A percentile compares a stretch with the other conserved stretches of the same genome.
Conservation (phyloP, 1,284 basidiomycete species). For the Boletellus deceptivus region DNA sequence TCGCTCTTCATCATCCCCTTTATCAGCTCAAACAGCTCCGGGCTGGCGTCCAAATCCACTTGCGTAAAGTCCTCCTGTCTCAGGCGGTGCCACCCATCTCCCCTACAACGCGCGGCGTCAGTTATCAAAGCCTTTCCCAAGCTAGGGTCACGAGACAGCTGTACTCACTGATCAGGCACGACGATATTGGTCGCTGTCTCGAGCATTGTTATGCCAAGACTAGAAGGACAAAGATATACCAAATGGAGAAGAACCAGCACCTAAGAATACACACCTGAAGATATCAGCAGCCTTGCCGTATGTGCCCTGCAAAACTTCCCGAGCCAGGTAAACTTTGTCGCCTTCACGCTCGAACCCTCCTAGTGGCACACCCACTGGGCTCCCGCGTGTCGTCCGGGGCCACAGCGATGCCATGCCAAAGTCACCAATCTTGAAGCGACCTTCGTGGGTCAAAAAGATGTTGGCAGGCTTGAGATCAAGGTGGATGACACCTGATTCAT, state of each 20-base stretch:
- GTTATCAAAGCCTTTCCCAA: conserved; percentile 7
- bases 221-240: conserved; percentile 32
- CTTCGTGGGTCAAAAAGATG: conserved; percentile 87
- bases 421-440: conserved; percentile 96
- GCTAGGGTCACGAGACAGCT: conserved; percentile 1
- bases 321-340: conserved; percentile 97
- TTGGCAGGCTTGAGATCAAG: conserved; percentile 98
- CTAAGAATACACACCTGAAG: conserved; percentile 71
- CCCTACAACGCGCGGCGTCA: conserved; percentile 45
- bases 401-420: conserved; percentile 95
- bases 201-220: conserved; percentile 92
- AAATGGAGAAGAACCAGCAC: neutral
- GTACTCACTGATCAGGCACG: conserved; percentile 90
- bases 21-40: conserved; percentile 71
- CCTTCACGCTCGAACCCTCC: conserved; percentile 90
- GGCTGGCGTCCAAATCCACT: conserved; percentile 77
- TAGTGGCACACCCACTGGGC: conserved; percentile 35
- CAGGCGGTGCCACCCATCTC: conserved; percentile 91
- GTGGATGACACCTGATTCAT: conserved; percentile 87
- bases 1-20: conserved; percentile 78
- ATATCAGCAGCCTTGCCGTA: conserved; percentile 96
- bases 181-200: conserved; percentile 96
- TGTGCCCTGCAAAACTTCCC: conserved; percentile 89
- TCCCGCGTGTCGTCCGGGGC: conserved; percentile 56
- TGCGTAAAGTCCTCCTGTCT: conserved; percentile 91